Base-by-base conservation (phyloP, 108 stramenopile genomes). In the Epipyxis sp. region DNA sequence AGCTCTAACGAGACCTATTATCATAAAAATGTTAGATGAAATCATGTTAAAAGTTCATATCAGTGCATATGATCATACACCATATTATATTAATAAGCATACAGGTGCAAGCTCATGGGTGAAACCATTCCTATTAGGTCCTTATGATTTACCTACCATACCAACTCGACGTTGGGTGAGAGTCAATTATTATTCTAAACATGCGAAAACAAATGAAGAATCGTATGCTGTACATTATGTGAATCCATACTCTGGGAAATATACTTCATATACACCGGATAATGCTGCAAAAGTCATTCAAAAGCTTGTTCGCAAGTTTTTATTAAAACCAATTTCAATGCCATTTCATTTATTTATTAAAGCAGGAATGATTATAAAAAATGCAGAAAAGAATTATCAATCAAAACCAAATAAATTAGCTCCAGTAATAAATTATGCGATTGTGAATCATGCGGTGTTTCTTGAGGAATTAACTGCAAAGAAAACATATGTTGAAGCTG, bases 161-260 rank as follows among this genome's bases (percentile, higher is more conserved):
- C 71, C 71, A 6, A 74, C 50, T 30, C 25, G 13, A 6, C 44
- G 25, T 6, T 74, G 71, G 71, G 71, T 35, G n/a, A 29, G 30
- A 16, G 25, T 65, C 71, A 35, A 74, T 39, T 74, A 74, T 42
- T 37, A 39, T 10, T 13, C 40, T 25, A 20, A 50, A 20, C 46
- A 50, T 13, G 46, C 13, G 46, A 50, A 13, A 50, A 6, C 46
- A 13, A 6, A 50, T 20, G 46, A 50, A 20, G n/a, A n/a, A n/a
- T 68, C 65, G 20, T 37, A 40, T 25, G 65, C 20, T 16, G 29
- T 16, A 37, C 35, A 54, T 42, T 74, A 74, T 32, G 71, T 74
- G 10, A 74, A 74, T 42, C 71, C 71, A 10, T 57, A 43, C 71
- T 43, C 71, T 37, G 71, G 71, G 25, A 74, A 74, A 32, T 74